Base-by-base conservation (phyloP, 2,329 filamentous ascomycete species). In the Parastagonospora nodorum region DNA sequence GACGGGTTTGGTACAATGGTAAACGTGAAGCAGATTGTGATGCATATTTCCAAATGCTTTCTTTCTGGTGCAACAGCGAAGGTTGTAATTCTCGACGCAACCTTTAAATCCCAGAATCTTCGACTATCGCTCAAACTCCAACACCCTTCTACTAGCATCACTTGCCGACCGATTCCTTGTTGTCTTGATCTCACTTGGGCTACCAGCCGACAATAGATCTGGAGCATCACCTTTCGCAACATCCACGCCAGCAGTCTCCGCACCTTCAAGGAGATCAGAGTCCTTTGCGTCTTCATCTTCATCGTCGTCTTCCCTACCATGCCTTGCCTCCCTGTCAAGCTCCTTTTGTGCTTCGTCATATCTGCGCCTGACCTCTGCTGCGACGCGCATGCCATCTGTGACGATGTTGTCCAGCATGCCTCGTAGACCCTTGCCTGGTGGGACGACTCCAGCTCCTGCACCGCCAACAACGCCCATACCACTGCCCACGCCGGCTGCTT, bases 381-480 rank as follows among this genome's bases (percentile, higher is more conserved):
- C 94, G 51, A 97, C 93, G 30, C 93, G 88, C 87, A 97, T 97
- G 36, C 94, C 94, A 69, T 99, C 94, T 1, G 89, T 96, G 58
- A 97, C 94, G 64, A 99, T 97, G 64, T 96, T 96, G 77, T 99
- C 94, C 33, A 99, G 80, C 51, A 99, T 94, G 15, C 94, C 94
- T 36, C 94, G 84, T 1, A 99, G 82, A 16, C 94, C 91, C 59
- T 92, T 88, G 14, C 82, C 82, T 1, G 84, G 81, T 39, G 80
- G 85, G 30, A 84, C 80, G 66, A 87, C 80, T 54, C 87, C 82
- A 27, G 70, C 70, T 28, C 72, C 63, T 40, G 67, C 74, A 43
- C 71, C 74, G 42, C 71, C 78, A 6, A 80, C 78, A 2, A 76
- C 77, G 49, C 80, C 58, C 16, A 75, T 68, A 3, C 68, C 71